phyloP scores from a whole-genome alignment of 2,329 filamentous ascomycete species.

The Aspergillus pseudotamarii region DNA sequence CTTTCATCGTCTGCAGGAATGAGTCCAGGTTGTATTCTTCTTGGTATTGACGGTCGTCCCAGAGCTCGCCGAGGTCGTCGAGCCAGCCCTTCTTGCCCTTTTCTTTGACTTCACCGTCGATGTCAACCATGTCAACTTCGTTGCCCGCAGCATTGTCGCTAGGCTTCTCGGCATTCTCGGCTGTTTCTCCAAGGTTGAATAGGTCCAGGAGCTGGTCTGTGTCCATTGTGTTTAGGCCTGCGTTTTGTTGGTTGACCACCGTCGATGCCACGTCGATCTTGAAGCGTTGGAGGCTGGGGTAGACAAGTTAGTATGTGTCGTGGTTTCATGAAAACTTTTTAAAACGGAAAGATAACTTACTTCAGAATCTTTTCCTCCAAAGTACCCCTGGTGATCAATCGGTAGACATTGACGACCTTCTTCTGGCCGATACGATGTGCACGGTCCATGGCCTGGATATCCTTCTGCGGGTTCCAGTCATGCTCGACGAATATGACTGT shows the following conservation, averaged over 20 bases:
- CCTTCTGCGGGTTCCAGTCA: slow-evolving; percentile 99
- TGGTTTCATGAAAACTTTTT: not conserved
- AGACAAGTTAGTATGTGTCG: slow-evolving; percentile 20
- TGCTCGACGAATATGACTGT: slow-evolving; percentile 99
- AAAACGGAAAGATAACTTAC: slow-evolving; percentile 47
- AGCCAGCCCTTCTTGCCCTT: slow-evolving; percentile 97
- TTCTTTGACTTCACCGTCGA: slow-evolving; percentile 87
- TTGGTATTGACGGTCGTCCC: slow-evolving; percentile 97
- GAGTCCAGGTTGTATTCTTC: slow-evolving; percentile 96
- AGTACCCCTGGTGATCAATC: slow-evolving; percentile 91
- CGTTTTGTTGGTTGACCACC: slow-evolving; percentile 98
- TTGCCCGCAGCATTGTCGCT: slow-evolving; percentile 57
- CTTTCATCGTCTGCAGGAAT: slow-evolving; percentile 91
- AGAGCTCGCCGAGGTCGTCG: slow-evolving; percentile 91
- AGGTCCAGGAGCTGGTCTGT: slow-evolving; percentile 97
- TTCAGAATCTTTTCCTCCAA: slow-evolving; percentile 96
- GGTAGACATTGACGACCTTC: slow-evolving; percentile 99
- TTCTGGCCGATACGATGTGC: slow-evolving; percentile 98
- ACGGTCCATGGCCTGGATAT: slow-evolving; percentile 98
- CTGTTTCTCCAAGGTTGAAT: slow-evolving; percentile 83
- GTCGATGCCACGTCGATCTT: slow-evolving; percentile 99
- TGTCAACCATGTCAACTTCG: slow-evolving; percentile 79
- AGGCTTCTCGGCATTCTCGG: slow-evolving; percentile 60
- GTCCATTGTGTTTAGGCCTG: slow-evolving; percentile 92
- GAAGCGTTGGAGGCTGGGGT: slow-evolving; percentile 84